Base-by-base conservation (phyloP, 495 filamentous ascomycete species). In the Aspergillus homomorphus region DNA sequence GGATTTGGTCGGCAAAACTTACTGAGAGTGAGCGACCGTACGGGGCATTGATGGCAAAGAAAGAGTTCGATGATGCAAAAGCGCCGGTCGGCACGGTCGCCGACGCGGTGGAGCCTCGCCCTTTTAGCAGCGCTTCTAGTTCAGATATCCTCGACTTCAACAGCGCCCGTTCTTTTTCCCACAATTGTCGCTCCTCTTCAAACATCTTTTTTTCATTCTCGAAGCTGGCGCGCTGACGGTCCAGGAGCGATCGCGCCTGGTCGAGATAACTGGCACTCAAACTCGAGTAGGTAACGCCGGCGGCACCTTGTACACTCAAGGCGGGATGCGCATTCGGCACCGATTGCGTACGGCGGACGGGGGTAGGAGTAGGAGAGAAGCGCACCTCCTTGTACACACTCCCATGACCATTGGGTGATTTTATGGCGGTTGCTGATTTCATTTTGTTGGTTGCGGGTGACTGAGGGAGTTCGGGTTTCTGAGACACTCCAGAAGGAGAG, bases 321-420 rank as follows among this genome's bases (percentile, higher is more conserved):
- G 66, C 62, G 53, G 69, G 70, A 20, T 69, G 66, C 52, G 59
- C 64, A 52, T 65, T 67, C 2, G 76, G 70, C 18, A 79, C 67
- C 9, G 77, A 77, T 53, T 68, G 69, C 24, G 75, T 62, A 42
- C 76, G 76, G 50, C 75, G 73, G 10, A 73, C 48, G 4, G 73
- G 76, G 12, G 75, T 69, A 45, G 72, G 60, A 15, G 73, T 73
- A 7, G 76, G 77, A 24, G 77, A 80, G 58, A 77, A 77, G 59
- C 74, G 75, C 24, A 80, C 77, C 57, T 78, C 77, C 67, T 80
- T 79, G 66, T 77, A 77, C 44, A 74, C 66, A 56, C 67, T 71
- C 51, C 72, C 70, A 57, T 75, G 75, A 56, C 75, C 73, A 42
- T 74, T 73, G 18, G 67, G 70, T 38, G 67, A 41, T 19, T 67